Evolutionary conservation across 768 basidiomycete genomes (phyloP), one percentile per base, ranked within the genome.

Genomic region (Boletus coccyginus): DNA sequence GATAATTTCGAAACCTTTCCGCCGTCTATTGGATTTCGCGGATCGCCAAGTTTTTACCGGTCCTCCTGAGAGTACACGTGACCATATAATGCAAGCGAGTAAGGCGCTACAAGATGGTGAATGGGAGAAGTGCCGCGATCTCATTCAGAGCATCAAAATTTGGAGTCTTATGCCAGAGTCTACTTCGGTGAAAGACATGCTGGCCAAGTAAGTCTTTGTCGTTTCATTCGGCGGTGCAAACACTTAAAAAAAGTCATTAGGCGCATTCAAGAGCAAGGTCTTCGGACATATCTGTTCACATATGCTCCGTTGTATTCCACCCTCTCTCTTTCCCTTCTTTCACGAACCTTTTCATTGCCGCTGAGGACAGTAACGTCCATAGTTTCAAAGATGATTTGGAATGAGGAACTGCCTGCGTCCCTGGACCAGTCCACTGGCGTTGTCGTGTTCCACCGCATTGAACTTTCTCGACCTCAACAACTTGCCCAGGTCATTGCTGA

Each of bases 21-120:
- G 95, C 38, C 83, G 96, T 44, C 75, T 98, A 58, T 78, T 99
- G 50, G 97, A 99, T 73, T 95, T 97, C 67, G 95, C 96, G 1
- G 97, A 98, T 66, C 85, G 94, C 31, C 97, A 98, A 75, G 89
- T 97, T 12, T 99, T 99, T 74, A 95, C 94, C 24, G 97, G 95
- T 3, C 94, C 95, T 2, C 94, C 94, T n/a, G 97, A 99, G 74
- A 98, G 92, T 66, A 98, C 96, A 33, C 80, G 97, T 35, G 97
- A 99, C 67, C 97, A 98, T 70, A 96, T 99, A 72, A 97, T 98
- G 92, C 96, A 98, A 73, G 97, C 97, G 2, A 92, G 90, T 74
- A 98, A 94, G 73, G 95, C 97, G 2, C 73, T 99, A 46, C 94
- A 98, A 74, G 86, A 90, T 59, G 97, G 96, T 17, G 94, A 98